Conservation (phyloP, 163 green algal genomes). For the Chlorella variabilis region DNA sequence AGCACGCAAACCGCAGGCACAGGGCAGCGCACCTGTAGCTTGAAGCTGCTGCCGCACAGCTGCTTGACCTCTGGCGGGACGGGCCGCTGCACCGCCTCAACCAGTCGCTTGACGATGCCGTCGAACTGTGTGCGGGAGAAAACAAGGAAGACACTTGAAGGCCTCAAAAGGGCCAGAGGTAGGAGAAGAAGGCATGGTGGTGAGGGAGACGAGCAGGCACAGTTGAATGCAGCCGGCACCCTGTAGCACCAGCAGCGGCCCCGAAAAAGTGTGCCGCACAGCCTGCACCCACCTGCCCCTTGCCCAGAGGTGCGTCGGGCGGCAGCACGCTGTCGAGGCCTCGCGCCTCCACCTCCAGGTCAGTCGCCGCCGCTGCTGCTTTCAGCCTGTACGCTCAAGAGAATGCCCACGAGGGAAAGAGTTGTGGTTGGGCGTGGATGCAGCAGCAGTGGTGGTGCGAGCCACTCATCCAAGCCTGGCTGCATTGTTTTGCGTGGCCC, state of each 20-base stretch:
- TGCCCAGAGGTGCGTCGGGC: not conserved
- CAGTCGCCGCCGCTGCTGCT: not conserved
- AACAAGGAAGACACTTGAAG: too few relatives aligned
- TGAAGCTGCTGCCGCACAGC: not conserved
- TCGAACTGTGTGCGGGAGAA: conserved; percentile 29
- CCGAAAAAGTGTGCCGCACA: not conserved
- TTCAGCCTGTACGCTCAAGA: conserved; percentile 1
- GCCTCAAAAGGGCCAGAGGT: too few relatives aligned
- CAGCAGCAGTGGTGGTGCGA: too few relatives aligned
- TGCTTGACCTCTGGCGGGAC: conserved; percentile 14
- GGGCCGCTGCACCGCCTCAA: conserved; percentile 18
- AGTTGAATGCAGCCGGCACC: not conserved
- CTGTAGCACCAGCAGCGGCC: too few relatives aligned
- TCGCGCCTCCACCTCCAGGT: not conserved
- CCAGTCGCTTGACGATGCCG: conserved; percentile 1
- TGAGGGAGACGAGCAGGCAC: not conserved
- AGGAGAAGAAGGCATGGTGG: too few relatives aligned
- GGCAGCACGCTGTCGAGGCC: conserved; percentile 7
- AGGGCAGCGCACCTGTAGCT: conserved; percentile 11
- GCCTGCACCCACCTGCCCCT: not conserved
- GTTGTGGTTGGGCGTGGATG: too few relatives aligned
- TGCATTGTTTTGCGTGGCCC: not conserved
- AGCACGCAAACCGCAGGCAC: not conserved
- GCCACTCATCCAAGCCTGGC: too few relatives aligned
- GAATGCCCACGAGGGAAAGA: not conserved